Evolutionary conservation across 495 filamentous ascomycete species (phyloP).

Genomic region (Sphaerosporella brunnea): DNA sequence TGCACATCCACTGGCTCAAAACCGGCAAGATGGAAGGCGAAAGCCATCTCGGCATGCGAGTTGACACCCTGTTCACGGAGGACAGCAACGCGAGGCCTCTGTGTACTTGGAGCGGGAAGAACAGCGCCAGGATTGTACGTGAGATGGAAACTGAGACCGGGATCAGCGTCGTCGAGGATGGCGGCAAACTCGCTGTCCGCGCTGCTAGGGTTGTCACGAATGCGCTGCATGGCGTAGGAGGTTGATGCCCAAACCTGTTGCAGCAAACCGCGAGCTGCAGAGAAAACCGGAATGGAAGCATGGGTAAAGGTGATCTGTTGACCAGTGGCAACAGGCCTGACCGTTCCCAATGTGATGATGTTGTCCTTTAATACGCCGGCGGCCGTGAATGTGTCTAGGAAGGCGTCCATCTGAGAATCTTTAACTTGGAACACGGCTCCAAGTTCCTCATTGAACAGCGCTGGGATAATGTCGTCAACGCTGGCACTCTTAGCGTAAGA

Average conservation of each 20-base stretch:
- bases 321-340: conserved; percentile 46
- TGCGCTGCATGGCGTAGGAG: conserved; percentile 76
- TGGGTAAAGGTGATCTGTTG: conserved; percentile 63
- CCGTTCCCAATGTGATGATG: conserved; percentile 64
- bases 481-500: conserved; percentile 32
- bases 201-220: conserved; percentile 73
- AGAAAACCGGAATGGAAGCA: conserved; percentile 46
- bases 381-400: conserved; percentile 67
- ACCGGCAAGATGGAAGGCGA: conserved; percentile 79
- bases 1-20: conserved; percentile 88
- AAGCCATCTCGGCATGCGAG: conserved; percentile 91
- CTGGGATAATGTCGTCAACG: conserved; percentile 46
- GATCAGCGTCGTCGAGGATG: conserved; percentile 58
- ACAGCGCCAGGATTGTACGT: conserved; percentile 64
- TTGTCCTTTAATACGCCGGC: conserved; percentile 68
- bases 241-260: conserved; percentile 81
- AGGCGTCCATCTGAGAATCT: conserved; percentile 62
- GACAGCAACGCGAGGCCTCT: conserved; percentile 73
- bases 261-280: conserved; percentile 48
- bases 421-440: conserved; percentile 92
- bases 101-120: conserved; percentile 46
- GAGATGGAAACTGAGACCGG: conserved; percentile 71
- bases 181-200: conserved; percentile 70
- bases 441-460: conserved; percentile 92
- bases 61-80: conserved; percentile 91